Conservation (phyloP, 2,329 filamentous ascomycete species). For the Epichloe hybrida region DNA sequence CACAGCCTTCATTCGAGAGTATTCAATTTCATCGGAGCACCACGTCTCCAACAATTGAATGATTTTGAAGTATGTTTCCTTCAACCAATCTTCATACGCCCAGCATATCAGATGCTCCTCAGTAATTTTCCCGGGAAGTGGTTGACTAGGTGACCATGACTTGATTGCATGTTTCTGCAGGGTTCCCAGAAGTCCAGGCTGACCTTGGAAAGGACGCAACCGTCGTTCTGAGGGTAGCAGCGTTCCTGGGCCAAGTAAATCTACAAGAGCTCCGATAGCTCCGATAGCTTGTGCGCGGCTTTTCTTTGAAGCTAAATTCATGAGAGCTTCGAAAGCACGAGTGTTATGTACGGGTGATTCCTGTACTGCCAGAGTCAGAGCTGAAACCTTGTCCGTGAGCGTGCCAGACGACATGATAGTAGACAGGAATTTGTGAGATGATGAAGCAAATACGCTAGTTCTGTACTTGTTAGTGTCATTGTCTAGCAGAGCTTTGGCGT, state of each 20-base stretch:
- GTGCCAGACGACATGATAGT: constrained; percentile 96
- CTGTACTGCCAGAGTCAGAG: constrained; percentile 83
- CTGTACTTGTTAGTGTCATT: constrained; percentile 65
- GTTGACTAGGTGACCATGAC: constrained; percentile 54
- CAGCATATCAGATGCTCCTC: constrained; percentile 71
- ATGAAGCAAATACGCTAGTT: constrained; percentile 61
- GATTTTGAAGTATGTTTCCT: constrained; percentile 84
- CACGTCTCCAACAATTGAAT: constrained; percentile 83
- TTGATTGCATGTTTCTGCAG: constrained; percentile 46
- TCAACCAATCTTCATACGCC: constrained; percentile 92
- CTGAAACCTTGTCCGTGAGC: constrained; percentile 91
- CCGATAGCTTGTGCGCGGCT: constrained; percentile 86
- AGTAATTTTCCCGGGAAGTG: constrained; percentile 60
- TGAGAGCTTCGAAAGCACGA: constrained; percentile 74
- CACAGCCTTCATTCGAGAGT: constrained; percentile 73
- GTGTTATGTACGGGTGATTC: constrained; percentile 91
- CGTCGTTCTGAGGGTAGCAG: constrained; percentile 74
- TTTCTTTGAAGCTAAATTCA: constrained; percentile 78
- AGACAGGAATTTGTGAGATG: constrained; percentile 89
- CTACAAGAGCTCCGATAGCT: constrained; percentile 84
- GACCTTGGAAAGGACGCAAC: constrained; percentile 63
- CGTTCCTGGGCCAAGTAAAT: constrained; percentile 81
- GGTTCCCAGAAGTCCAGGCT: constrained; percentile 60
- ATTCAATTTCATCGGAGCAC: constrained; percentile 92
- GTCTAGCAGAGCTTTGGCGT: constrained; percentile 64